Base-by-base conservation (phyloP, 306 rosid genomes). In the Dryas octopetala region DNA sequence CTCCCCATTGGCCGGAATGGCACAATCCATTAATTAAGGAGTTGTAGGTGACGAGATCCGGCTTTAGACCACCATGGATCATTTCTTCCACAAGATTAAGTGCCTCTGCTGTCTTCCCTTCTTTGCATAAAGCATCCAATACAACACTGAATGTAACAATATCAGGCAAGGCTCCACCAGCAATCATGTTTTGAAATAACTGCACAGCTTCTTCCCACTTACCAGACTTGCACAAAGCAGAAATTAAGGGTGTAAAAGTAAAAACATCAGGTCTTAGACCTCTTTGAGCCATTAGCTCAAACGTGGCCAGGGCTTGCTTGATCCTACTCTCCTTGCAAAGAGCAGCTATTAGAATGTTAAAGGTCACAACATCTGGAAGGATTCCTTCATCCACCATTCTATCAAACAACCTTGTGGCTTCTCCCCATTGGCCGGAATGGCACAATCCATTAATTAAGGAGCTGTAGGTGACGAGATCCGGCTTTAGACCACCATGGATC, bases 21-120 rank as follows among this genome's bases (percentile, higher is more conserved):
- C 40, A 23, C 63, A 58, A 58, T 58, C 41, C 15, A 26, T 58
- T 58, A 58, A 58, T 23, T 58, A 58, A 58, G 63, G 63, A 58
- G 63, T 5, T 58, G 41, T 23, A 23, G 9, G 63, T 58, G 14
- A 48, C 9, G 26, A 40, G 8, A 68, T 26, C 41, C 14, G 45
- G 26, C 71, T 48, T 66, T 47, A 17, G 40, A 7, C 9, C 59
- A 7, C 26, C 47, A 48, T 19, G 9, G 2, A 10, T 17, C 53
- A 23, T 66, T 66, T 66, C 43, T 47, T 23, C 17, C 71, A 19
- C 40, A 45, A 45, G 41, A 68, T 54, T 54, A 26, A 26, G 57
- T 47, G 71, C 9, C 12, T 26, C 5, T 47, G 19, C 57, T 7
- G 50, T 50, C 49, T 63, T 43, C 68, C 68, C 28, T 63, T 3